A percentile compares a stretch with the other conserved stretches of the same genome.
Evolutionary conservation across 108 stramenopile genomes (phyloP).

Genomic region (Pseudonitzschia multiseries): DNA sequence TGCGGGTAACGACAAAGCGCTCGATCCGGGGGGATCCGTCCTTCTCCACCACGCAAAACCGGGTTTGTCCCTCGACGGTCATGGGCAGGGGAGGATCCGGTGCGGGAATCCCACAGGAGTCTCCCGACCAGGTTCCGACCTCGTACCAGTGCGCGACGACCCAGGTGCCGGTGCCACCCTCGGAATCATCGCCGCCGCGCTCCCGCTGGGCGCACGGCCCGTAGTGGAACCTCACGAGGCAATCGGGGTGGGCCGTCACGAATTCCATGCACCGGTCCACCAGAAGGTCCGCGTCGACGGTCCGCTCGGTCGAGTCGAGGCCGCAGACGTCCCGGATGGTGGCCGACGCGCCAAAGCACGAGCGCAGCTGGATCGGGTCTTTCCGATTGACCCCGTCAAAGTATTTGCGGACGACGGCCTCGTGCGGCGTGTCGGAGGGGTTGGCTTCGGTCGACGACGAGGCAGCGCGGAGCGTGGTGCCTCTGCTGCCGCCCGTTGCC

Average conservation of each 20-base stretch:
- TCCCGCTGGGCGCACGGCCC: neutral
- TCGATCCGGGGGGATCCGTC: slow-evolving; percentile 43
- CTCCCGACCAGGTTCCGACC: slow-evolving; percentile 52
- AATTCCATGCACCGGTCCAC: slow-evolving; percentile 66
- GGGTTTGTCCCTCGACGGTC: slow-evolving; percentile 63
- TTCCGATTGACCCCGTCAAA: slow-evolving; percentile 59
- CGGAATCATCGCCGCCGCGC: neutral
- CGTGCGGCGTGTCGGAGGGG: no score
- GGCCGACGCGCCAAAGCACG: slow-evolving; percentile 46
- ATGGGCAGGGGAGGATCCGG: slow-evolving; percentile 37
- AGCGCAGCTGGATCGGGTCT: slow-evolving; percentile 38
- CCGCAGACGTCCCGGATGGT: slow-evolving; percentile 66
- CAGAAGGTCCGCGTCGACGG: slow-evolving; percentile 38
- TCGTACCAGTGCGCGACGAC: slow-evolving; percentile 75
- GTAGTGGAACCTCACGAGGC: slow-evolving; percentile 51
- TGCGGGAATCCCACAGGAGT: slow-evolving; percentile 38
- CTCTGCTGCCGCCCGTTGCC: no score
- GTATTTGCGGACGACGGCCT: slow-evolving; percentile 40
- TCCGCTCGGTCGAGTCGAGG: slow-evolving; percentile 21
- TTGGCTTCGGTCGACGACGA: no score
- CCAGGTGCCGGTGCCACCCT: slow-evolving; percentile 33
- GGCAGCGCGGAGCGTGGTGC: no score
- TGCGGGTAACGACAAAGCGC: slow-evolving; percentile 61
- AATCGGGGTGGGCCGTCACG: slow-evolving; percentile 61
- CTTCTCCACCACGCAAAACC: slow-evolving; percentile 43